phyloP scores from a whole-genome alignment of 2,329 filamentous ascomycete genomes.

The Colletotrichum salicis region DNA sequence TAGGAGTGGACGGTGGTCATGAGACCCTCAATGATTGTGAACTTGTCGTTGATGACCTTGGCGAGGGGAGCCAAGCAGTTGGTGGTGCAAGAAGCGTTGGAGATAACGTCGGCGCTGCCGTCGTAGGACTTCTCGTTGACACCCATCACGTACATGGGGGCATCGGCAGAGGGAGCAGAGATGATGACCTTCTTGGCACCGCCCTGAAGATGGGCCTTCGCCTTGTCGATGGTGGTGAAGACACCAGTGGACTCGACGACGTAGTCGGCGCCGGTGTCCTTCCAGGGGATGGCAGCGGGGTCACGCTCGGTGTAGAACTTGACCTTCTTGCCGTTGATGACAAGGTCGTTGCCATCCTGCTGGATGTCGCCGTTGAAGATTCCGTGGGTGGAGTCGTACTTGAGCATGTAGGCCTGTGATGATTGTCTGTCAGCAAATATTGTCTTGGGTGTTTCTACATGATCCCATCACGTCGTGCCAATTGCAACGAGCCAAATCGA shows the following conservation, averaged over 20 bases:
- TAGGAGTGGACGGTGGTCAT: slow-evolving; percentile 99
- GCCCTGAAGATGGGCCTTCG: slow-evolving; percentile 90
- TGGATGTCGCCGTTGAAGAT: slow-evolving; percentile 92
- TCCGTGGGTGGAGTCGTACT: slow-evolving; percentile 98
- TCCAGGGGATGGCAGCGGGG: slow-evolving; percentile 91
- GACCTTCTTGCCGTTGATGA: slow-evolving; percentile 94
- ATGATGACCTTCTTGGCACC: slow-evolving; percentile 98
- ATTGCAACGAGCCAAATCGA: too few species aligned
- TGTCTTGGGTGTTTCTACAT: slow-evolving; percentile 9
- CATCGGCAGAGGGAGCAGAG: slow-evolving; percentile 92
- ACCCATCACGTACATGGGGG: slow-evolving; percentile 99
- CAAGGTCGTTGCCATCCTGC: slow-evolving; percentile 75
- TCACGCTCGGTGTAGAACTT: slow-evolving; percentile 95
- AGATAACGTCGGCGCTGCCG: slow-evolving; percentile 90
- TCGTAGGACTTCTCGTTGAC: slow-evolving; percentile 97
- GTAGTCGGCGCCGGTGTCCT: slow-evolving; percentile 87
- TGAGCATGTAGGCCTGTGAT: slow-evolving; percentile 94
- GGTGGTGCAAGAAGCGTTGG: slow-evolving; percentile 99
- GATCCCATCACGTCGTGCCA: neutral
- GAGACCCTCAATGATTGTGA: slow-evolving; percentile 95
- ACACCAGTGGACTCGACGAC: slow-evolving; percentile 98
- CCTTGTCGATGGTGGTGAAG: slow-evolving; percentile 99
- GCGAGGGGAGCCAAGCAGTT: slow-evolving; percentile 99
- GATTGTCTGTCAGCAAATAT: slow-evolving; percentile 23
- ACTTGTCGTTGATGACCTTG: slow-evolving; percentile 99